phyloP scores from a whole-genome alignment of 2,329 filamentous ascomycete species.

The Colletotrichum tofieldiae region DNA sequence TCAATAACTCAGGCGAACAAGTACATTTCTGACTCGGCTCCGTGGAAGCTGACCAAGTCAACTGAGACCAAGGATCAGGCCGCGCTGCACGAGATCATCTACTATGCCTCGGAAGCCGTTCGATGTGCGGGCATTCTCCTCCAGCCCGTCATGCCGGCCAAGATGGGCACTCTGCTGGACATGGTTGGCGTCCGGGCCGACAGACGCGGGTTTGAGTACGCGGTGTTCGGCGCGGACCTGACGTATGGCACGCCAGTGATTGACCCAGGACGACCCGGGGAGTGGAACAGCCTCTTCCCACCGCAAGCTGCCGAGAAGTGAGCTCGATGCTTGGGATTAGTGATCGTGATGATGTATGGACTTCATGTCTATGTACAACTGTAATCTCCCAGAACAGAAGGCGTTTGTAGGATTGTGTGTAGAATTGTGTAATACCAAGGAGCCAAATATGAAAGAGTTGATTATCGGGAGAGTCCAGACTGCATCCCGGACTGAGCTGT shows the following conservation, averaged over 20 bases:
- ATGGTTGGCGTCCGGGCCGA: slow-evolving; percentile 79
- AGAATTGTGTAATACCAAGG: background rate
- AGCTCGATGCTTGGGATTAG: background rate
- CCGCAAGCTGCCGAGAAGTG: slow-evolving; percentile 26
- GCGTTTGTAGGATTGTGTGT: background rate
- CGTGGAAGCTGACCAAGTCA: slow-evolving; percentile 75
- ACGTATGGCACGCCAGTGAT: slow-evolving; percentile 71
- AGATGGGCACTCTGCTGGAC: slow-evolving; percentile 81
- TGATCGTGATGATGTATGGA: too few relatives aligned
- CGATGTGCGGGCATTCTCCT: slow-evolving; percentile 87
- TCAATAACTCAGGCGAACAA: slow-evolving; percentile 54
- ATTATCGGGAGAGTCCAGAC: background rate
- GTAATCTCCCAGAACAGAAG: background rate
- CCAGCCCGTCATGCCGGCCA: slow-evolving; percentile 91
- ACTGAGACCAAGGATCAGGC: slow-evolving; percentile 52
- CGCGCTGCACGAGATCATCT: slow-evolving; percentile 75
- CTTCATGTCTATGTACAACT: background rate
- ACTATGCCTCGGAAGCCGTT: slow-evolving; percentile 80
- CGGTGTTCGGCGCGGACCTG: slow-evolving; percentile 74
- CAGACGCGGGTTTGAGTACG: slow-evolving; percentile 75
- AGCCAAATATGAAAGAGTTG: background rate
- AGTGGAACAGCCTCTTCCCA: slow-evolving; percentile 32
- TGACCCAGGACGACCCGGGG: slow-evolving; percentile 19
- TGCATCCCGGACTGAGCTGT: background rate
- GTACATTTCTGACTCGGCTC: slow-evolving; percentile 72